A percentile compares a stretch with the other conserved stretches of the same genome.
These are phyloP conservation scores for Auricularia sp. DNA, from an alignment of 768 basidiomycete species.

Conservation along the genomic window DNA sequence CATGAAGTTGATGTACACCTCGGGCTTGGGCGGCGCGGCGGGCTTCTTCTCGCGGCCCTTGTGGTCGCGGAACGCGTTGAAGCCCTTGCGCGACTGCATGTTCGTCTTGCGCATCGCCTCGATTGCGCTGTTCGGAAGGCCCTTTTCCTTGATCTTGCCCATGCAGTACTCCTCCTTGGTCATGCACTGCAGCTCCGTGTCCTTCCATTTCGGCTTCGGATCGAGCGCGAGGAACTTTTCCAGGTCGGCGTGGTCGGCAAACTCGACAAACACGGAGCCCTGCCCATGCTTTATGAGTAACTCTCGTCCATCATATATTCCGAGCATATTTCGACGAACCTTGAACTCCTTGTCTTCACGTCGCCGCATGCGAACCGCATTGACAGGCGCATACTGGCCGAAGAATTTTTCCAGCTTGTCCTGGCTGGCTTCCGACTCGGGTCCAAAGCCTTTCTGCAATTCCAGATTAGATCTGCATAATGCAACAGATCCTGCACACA, in stretches of 20 bases:
- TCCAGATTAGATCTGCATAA: neutral
- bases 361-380: slow-evolving; percentile 81
- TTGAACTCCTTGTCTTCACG: slow-evolving; percentile 79
- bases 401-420: slow-evolving; percentile 71
- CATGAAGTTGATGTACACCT: slow-evolving; percentile 66
- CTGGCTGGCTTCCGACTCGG: slow-evolving; percentile 54
- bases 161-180: slow-evolving; percentile 84
- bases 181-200: slow-evolving; percentile 70
- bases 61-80: slow-evolving; percentile 66
- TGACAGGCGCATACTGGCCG: slow-evolving; percentile 60
- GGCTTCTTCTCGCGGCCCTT: slow-evolving; percentile 28
- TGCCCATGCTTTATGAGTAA: slow-evolving; percentile 19
- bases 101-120: slow-evolving; percentile 46
- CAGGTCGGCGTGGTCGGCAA: slow-evolving; percentile 55
- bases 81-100: slow-evolving; percentile 36
- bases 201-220: slow-evolving; percentile 74
- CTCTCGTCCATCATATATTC: too few species aligned
- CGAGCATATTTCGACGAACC: slow-evolving; percentile 30
- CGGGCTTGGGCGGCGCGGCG: slow-evolving; percentile 29
- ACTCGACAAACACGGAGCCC: slow-evolving; percentile 93
- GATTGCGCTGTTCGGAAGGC: slow-evolving; percentile 65
- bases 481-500: too few species aligned
- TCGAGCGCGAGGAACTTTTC: slow-evolving; percentile 71
- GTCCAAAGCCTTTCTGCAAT: slow-evolving; percentile 77
- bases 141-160: slow-evolving; percentile 95